Conservation (phyloP, 1,284 basidiomycete genomes). For the Lentinus polychrous region DNA sequence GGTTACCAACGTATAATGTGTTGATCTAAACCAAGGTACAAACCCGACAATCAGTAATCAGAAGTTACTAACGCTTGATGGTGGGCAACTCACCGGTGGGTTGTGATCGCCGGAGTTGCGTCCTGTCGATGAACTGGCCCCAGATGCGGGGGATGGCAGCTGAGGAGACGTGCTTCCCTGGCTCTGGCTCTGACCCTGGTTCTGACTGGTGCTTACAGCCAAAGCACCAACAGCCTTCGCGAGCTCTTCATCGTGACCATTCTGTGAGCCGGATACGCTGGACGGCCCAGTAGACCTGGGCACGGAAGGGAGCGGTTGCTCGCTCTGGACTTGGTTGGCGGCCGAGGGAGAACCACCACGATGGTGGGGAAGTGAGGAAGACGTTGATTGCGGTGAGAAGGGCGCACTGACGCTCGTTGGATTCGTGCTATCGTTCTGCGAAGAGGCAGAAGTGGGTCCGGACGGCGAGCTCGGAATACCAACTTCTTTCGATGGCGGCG, state of each 20-base stretch:
- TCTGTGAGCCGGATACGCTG: constrained; percentile 32
- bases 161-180: constrained; percentile 39
- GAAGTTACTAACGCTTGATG: too few species aligned
- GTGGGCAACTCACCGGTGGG: constrained; percentile 56
- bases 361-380: constrained; percentile 22
- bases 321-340: neutral
- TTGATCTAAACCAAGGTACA: constrained; percentile 54
- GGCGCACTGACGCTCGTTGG: constrained; percentile 19
- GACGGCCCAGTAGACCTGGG: constrained; percentile 29
- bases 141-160: constrained; percentile 38
- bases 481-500: constrained; percentile 9
- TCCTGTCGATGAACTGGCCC: constrained; percentile 32
- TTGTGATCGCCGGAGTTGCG: constrained; percentile 81
- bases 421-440: constrained; percentile 17
- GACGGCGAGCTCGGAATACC: constrained; percentile 11
- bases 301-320: constrained; percentile 15
- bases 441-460: constrained; percentile 15
- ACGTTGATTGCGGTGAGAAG: constrained; percentile 26
- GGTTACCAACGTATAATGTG: constrained; percentile 90
- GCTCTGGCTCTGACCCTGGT: constrained; percentile 16
- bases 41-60: neutral
- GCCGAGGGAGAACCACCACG: constrained; percentile 26
- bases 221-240: constrained; percentile 36
- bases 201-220: constrained; percentile 37
- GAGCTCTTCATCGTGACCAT: constrained; percentile 34